Evolutionary conservation across 805 yeast genomes (phyloP), one percentile per base, ranked within the genome.

Genomic region (Metschnikowia dekortorum): DNA sequence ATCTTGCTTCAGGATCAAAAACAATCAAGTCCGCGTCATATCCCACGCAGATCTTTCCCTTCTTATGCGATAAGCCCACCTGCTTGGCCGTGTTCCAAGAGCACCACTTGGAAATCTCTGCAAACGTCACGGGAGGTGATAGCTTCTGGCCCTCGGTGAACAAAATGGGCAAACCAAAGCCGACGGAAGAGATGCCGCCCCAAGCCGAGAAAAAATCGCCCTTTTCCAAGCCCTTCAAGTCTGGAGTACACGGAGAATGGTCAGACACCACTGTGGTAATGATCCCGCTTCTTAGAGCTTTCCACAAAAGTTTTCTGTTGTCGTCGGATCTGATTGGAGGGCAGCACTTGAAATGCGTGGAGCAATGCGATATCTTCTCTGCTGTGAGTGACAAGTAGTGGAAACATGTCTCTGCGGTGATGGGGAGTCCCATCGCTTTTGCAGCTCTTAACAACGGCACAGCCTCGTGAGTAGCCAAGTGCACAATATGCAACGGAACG

Each of bases 181-280:
- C 98, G 32, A 91, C 95, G 1, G 96, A 87, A 1, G 96, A 78
- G 38, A 91, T 89, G 8, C 98, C 98, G 34, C 97, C 98, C 98
- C 98, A 91, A 2, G 97, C 96, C 34, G 84, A 79, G 59, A 91
- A 82, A 65, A 91, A 91, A 64, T 91, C 96, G 38, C 97, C 97
- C 52, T 81, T 75, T 9, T 82, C 85, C 47, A 89, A 73, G 22
- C 88, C 87, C 67, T 91, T 91, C 61, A 91, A 74, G 53, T 89
- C 89, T 0, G 97, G 96, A 0, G 96, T 89, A 69, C 98, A 91
- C 2, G 97, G 98, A 4, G 96, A 88, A 68, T 91, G 98, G 66
- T 91, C 98, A 10, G 96, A 87, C 6, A 92, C 97, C 4, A 91
- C 96, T 3, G 96, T 83, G 13, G 87, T 80, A 53, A 91, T 84